Base-by-base conservation (phyloP, 176 grass and related monocot genomes). In the Oryza rufipogon region DNA sequence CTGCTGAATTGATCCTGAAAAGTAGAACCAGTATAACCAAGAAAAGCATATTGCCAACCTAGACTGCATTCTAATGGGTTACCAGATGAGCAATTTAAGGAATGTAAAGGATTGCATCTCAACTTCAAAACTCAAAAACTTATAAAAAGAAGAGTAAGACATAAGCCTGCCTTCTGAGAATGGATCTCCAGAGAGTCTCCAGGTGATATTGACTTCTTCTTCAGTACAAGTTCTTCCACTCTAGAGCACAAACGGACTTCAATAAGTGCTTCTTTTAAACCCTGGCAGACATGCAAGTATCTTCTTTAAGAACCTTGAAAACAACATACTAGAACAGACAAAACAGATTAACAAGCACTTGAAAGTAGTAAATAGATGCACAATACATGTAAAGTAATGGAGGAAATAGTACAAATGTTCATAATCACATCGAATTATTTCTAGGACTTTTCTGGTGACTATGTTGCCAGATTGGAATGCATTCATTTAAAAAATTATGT, bases 211-310 rank as follows among this genome's bases (percentile, higher is more conserved):
- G 83, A 93, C 74, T 93, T 92, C 81, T 95, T 98, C 79, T 89
- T 94, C 17, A 98, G 83, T 74, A 98, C 75, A 81, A 98, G 87
- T 23, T 87, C 80, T 94, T 98, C 91, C 71, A 94, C 87, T 92
- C 81, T 94, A 80, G 93, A 93, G 83, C 89, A 98, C 32, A 98
- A 74, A 42, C 89, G 87, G 80, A 96, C 78, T 86, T 95, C 96
- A 45, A 71, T 76, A 81, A 98, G 78, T 75, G 92, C 91, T 87
- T 90, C 87, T 88, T 98, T 98, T 47, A 98, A 88, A 83, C 32
- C 91, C 96, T 98, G 92, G 19, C 5, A 44, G 42, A 44, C 42
- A 44, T 44, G 67, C 17, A 28, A 28, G 7, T 83, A 79, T 66
- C 36, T 56, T 66, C 80, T 77, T 86, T 33, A 52, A 30, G 26